Base-by-base conservation (phyloP, 805 yeast species). In the Pichia gijzeniarum region DNA sequence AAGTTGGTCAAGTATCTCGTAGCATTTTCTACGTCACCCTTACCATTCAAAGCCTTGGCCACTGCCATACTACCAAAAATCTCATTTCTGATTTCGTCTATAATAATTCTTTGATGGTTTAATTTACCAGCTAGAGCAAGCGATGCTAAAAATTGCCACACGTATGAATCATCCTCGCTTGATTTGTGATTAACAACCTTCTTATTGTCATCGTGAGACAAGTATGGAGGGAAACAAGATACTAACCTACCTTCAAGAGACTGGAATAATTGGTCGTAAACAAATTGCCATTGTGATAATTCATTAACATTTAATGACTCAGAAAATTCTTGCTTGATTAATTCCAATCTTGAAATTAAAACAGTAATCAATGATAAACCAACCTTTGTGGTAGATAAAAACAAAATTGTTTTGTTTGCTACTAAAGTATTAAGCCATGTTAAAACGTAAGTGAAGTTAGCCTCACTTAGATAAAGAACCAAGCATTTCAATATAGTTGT, bases 91-190 rank as follows among this genome's bases (percentile, higher is more conserved):
- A 88, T 89, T 62, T 88, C 96, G 63, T 89, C 97, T 36, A 91
- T 95, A 56, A 91, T 85, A 50, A 87, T 79, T 69, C 96, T 78
- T 73, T 91, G 97, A 61, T 90, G 96, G 56, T 83, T 83, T 55
- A 86, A 69, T 61, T 85, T 82, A 52, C 97, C 96, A 50, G 96
- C 91, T 51, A 91, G 71, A 0, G 98, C 91, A 49, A 91, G 74
- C 13, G 96, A 84, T 19, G 99, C 99, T 64, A 91, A 76, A 60
- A 91, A 90, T 68, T 91, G 97, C 99, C 99, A 91, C 41, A 88
- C 88, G 59, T 90, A 89, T 32, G 89, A 77, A 53, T 82, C 89
- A 57, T 84, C 91, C n/a, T 52, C 62, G n/a, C 38, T 37, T 10
- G 59, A 51, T 19, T 50, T 51, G 43, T 70, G 69, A 34, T 62